Evolutionary conservation across 345 rosid species (phyloP).

Genomic region (Hibiscus tridactylites): DNA sequence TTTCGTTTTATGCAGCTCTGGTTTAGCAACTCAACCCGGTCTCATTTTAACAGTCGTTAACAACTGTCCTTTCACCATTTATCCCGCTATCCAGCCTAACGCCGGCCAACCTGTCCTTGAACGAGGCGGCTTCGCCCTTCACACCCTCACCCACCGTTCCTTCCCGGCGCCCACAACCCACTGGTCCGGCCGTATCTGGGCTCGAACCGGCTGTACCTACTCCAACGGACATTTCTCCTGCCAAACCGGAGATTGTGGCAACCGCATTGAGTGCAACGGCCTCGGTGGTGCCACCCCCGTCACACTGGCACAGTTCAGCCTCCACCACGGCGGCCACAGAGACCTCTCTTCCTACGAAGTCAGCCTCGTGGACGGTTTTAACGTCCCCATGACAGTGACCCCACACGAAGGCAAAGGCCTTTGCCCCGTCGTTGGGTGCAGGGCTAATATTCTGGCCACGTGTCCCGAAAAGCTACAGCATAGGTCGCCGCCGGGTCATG

Average conservation of each 20-base stretch:
- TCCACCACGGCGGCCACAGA: conserved; percentile 70
- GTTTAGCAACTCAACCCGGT: conserved; percentile 21
- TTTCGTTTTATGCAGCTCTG: conserved; percentile 17
- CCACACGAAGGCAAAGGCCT: conserved; percentile 85
- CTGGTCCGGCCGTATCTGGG: conserved; percentile 99
- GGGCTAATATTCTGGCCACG: conserved; percentile 44
- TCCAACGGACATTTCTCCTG: conserved; percentile 45
- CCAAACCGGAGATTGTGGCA: conserved; percentile 70
- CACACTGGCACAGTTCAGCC: conserved; percentile 60
- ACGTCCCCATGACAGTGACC: conserved; percentile 86
- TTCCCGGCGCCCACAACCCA: conserved; percentile 50
- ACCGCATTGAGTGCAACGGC: conserved; percentile 77
- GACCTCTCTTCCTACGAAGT: conserved; percentile 78
- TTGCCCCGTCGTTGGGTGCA: conserved; percentile 90
- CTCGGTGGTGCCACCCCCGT: conserved; percentile 72
- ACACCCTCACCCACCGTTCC: conserved; percentile 58
- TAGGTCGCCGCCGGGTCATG: conserved; percentile 33
- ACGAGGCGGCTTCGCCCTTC: conserved; percentile 70
- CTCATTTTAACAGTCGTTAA: conserved; percentile 71
- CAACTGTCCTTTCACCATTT: conserved; percentile 80
- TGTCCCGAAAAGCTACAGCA: conserved; percentile 59
- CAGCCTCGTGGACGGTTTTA: conserved; percentile 85
- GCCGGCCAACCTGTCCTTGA: conserved; percentile 74
- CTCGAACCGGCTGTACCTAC: conserved; percentile 56
- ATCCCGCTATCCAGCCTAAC: conserved; percentile 90